phyloP scores from a whole-genome alignment of 2,329 filamentous ascomycete species.

The Didymosphaeria variabile region DNA sequence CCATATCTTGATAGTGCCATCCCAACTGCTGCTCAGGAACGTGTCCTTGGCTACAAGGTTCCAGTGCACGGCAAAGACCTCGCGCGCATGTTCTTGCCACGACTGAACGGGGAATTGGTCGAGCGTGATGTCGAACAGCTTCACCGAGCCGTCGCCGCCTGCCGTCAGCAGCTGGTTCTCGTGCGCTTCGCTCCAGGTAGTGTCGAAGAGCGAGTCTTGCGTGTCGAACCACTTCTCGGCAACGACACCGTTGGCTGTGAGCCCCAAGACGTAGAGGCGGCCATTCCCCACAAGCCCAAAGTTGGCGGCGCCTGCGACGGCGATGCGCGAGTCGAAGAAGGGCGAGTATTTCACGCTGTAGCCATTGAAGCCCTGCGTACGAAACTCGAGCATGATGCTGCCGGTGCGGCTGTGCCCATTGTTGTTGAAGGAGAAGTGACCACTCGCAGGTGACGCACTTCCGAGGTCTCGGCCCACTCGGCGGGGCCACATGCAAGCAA shows the following conservation, averaged over 20 bases:
- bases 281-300: conserved; percentile 98
- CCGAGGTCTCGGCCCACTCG: conserved; percentile 3
- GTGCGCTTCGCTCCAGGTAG: conserved; percentile 94
- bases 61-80: conserved; percentile 93
- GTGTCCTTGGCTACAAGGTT: conserved; percentile 89
- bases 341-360: conserved; percentile 98
- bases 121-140: conserved; percentile 87
- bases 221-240: conserved; percentile 95
- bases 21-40: conserved; percentile 93
- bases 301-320: conserved; percentile 90
- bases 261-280: conserved; percentile 80
- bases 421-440: conserved; percentile 18
- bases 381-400: conserved; percentile 84
- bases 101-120: conserved; percentile 87
- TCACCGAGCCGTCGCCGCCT: conserved; percentile 92
- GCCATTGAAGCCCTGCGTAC: conserved; percentile 92
- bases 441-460: not conserved
- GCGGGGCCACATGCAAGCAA: not conserved
- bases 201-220: conserved; percentile 94
- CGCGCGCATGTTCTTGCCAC: conserved; percentile 92
- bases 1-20: conserved; percentile 96
- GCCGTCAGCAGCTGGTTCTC: conserved; percentile 92
- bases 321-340: conserved; percentile 94
- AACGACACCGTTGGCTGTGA: conserved; percentile 84
- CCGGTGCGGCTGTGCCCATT: conserved; percentile 19